phyloP scores from a whole-genome alignment of 495 filamentous ascomycete genomes.

The Aspergillus asperescens region DNA sequence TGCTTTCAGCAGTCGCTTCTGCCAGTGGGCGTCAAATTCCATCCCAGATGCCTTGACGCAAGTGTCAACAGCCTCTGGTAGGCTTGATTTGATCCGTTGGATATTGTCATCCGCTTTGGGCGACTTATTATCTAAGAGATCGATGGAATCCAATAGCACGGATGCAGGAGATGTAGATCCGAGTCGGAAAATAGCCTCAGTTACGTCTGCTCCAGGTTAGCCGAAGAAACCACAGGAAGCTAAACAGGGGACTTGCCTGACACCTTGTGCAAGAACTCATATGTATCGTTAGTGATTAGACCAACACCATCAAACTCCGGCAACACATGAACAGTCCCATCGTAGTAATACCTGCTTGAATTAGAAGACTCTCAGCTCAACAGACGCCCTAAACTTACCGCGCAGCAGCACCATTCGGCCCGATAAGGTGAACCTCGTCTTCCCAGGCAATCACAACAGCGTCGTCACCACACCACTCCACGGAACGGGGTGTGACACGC shows the following conservation, averaged over 20 bases:
- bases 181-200: conserved; percentile 80
- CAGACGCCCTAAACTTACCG: conserved; percentile 39
- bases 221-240: background rate
- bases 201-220: conserved; percentile 51
- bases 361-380: conserved; percentile 9
- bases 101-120: conserved; percentile 98
- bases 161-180: conserved; percentile 85
- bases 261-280: conserved; percentile 92
- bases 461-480: conserved; percentile 96
- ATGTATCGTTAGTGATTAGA: conserved; percentile 82
- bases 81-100: conserved; percentile 77
- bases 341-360: conserved; percentile 69
- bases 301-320: conserved; percentile 86
- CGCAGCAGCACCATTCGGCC: conserved; percentile 70
- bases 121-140: conserved; percentile 86
- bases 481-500: conserved; percentile 76
- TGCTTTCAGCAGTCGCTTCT: conserved; percentile 90
- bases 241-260: conserved; percentile 42
- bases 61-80: conserved; percentile 86
- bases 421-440: conserved; percentile 94
- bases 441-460: conserved; percentile 94
- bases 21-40: conserved; percentile 85
- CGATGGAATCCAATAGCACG: conserved; percentile 84
- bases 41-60: conserved; percentile 89
- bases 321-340: conserved; percentile 82